Base-by-base conservation (phyloP, 2,329 filamentous ascomycete genomes). In the Nemania sp. region DNA sequence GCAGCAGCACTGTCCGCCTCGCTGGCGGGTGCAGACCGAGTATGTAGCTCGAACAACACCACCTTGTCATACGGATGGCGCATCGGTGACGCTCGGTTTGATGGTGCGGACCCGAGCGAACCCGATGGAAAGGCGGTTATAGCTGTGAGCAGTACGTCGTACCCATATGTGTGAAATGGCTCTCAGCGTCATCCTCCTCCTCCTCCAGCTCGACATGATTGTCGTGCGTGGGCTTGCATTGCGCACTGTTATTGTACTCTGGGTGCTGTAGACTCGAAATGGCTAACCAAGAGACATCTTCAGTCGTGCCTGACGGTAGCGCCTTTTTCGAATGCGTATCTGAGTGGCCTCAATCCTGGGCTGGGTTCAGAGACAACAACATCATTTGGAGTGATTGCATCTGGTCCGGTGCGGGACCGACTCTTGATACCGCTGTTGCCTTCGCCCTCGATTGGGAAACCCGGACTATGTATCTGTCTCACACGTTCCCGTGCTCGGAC, bases 361-460 rank as follows among this genome's bases (percentile, higher is more conserved):
- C 47, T 1, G 70, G 70, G 6, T 68, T 45, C 26, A 52, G 63
- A 30, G 66, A 65, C 6, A 62, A 61, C 1, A 62, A 66, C 33
- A 65, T 69, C 30, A 62, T 72, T 14, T 72, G 70, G 70, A 66
- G 65, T 33, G 70, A 73, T 31, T 73, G 70, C 49, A 71, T 72
- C 56, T 71, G 64, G 64, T 68, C 69, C 4, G 70, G 69, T 1
- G 67, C 68, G 5, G 69, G 67, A 1, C 51, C 50, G 0, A 66
- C 62, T 0, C 58, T 58, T 11, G 70, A 73, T 47, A 68, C 64
- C 3, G 66, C 66, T 3, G 64, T 71, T 6, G 65, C 69, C 0
- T 70, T 72, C 44, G 68, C 70, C 0, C 15, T 69, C 19, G 70
- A 73, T 40, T 72, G 69, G 70, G 64, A 64, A 36, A 70, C 57